Evolutionary conservation across 2,329 filamentous ascomycete species (phyloP), one percentile per base, ranked within the genome.

Genomic region (Emericellopsis atlantica): DNA sequence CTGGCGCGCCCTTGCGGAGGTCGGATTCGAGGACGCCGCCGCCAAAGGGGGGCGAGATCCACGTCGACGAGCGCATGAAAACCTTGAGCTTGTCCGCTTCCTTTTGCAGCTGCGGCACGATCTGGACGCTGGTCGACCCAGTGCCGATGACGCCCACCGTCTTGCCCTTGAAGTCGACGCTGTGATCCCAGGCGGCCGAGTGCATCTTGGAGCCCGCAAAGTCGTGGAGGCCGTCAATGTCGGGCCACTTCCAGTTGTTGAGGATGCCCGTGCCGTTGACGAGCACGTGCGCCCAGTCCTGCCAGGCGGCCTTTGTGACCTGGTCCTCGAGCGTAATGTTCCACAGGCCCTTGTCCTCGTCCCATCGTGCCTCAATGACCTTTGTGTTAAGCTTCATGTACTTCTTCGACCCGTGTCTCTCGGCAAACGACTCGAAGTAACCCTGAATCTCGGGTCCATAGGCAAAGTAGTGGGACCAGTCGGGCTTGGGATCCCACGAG

Each of bases 401-500:
- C 37, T 61, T 58, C 29, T 63, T 52, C 5, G 62, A 54, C 7
- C 51, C 64, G 24, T 55, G 57, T 24, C 53, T 54, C 34, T 60
- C 50, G 4, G 62, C 64, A 39, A 72, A 62, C 6, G 55, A 53
- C 15, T 65, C 54, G 6, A 61, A 60, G 49, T 73, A 63, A 37
- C 54, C 51, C 5, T 64, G 58, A 14, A 70, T 46, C 43, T 73
- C 69, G 12, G 54, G 50, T 0, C 64, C 67, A 15, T 54, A 54
- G 1, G 63, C 57, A 46, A 71, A 72, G 42, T 64, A 64, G 40
- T 70, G 60, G 48, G 46, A 58, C 52, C 41, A 54, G 51, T 22
- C 59, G 66, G 2, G 75, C 74, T 54, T 78, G 63, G 50, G 74
- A 76, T 3, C 67, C 68, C 12, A 65, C 72, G 53, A 78, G 72